Conservation (phyloP, 2,329 filamentous ascomycete genomes). For the Hymenoscyphus fraxineus region DNA sequence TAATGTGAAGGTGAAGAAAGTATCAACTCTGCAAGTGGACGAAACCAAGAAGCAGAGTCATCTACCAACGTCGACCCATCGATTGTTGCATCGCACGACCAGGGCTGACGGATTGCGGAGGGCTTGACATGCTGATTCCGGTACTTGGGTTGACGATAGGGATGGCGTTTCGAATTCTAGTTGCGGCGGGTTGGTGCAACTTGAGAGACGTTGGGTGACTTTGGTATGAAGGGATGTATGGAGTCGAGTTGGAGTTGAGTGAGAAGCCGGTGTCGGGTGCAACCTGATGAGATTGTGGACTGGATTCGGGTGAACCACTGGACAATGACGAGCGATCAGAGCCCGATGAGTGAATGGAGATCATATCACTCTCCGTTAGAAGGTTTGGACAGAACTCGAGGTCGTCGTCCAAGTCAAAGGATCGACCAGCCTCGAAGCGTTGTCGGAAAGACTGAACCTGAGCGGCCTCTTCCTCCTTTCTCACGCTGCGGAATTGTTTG, state of each 20-base stretch:
- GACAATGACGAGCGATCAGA: constrained; percentile 94
- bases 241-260: constrained; percentile 62
- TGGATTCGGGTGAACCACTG: constrained; percentile 88
- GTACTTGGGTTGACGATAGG: constrained; percentile 96
- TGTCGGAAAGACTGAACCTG: constrained; percentile 74
- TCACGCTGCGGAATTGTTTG: constrained; percentile 81
- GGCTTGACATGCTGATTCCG: constrained; percentile 82
- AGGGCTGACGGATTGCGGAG: constrained; percentile 68
- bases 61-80: constrained; percentile 33
- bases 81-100: constrained; percentile 49
- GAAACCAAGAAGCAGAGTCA: constrained; percentile 24
- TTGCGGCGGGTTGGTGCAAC: constrained; percentile 85
- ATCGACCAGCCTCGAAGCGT: constrained; percentile 85
- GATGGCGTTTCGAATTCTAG: constrained; percentile 89
- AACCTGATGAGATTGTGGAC: constrained; percentile 78
- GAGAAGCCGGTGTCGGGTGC: constrained; percentile 74
- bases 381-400: constrained; percentile 92
- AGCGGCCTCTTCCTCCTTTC: constrained; percentile 83
- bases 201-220: constrained; percentile 66
- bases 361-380: constrained; percentile 77
- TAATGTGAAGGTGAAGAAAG: constrained; percentile 27
- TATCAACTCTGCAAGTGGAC: constrained; percentile 21
- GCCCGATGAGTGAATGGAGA: constrained; percentile 82
- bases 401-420: constrained; percentile 94
- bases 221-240: constrained; percentile 65